Base-by-base conservation (phyloP, 192 early-diverging fungal genomes). In the Backusella australiensis region DNA sequence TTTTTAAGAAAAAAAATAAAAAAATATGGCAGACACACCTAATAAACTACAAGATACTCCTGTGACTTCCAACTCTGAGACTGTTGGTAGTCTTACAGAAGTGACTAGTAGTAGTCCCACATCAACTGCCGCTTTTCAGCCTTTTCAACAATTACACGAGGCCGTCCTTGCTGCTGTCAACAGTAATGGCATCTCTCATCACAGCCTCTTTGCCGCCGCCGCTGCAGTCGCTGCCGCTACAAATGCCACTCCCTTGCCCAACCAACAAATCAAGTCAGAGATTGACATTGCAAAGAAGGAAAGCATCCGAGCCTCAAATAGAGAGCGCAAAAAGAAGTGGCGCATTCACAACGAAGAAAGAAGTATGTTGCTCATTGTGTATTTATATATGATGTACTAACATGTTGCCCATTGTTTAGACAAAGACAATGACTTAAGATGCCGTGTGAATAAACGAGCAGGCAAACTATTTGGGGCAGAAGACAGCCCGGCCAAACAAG, bases 371-470 rank as follows among this genome's bases (percentile, higher is more conserved):
- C 42, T 5, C 26, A 69, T 38, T 12, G 17, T 21, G 3, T 32
- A 3, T 32, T 2, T 32, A 36, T n/a, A 68, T 4, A 68, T 9
- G 21, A 1, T n/a, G 7, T n/a, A 53, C 17, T n/a, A 53, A 53
- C 52, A 53, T 21, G 15, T 0, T 53, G 7, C 6, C 32, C 32
- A 32, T 32, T 32, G 1, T 32, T 71, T 73, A 88, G 86, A 93
- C 77, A 93, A 93, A 78, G 91, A 93, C 80, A 93, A 93, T 80
- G 91, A 93, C 78, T 72, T 93, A 21, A 80, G 91, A 15, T 93
- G 91, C 80, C 86, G 91, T 29, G 91, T 93, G 68, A 93, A 90
- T 75, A 93, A 91, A 80, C 82, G 91, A 1, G 91, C 91, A 6
- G 88, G 81, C 78, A 88, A 90, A 73, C 71, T 93, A 3, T 90